Evolutionary conservation across 192 early-diverging fungal species (phyloP).

Genomic region (Phycomyces blakesleeanus): DNA sequence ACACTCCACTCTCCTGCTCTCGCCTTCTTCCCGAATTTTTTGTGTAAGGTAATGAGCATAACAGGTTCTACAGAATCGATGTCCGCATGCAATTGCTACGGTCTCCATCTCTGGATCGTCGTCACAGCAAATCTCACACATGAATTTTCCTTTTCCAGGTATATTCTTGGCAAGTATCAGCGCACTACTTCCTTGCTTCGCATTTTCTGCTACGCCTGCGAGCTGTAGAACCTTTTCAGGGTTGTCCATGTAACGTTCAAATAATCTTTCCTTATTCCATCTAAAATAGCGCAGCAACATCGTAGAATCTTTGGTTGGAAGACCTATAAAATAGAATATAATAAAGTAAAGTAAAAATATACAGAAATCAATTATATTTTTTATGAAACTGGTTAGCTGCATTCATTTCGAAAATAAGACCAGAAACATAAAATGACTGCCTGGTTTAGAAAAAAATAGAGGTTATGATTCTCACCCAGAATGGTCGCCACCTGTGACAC

Average conservation of each 20-base stretch:
- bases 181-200: not conserved
- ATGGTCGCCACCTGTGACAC: slow-evolving; percentile 70
- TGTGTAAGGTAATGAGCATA: slow-evolving; percentile 79
- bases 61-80: slow-evolving; percentile 87
- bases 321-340: slow-evolving; percentile 16
- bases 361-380: no score
- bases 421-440: no score
- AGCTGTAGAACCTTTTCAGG: slow-evolving; percentile 52
- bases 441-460: no score
- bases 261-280: slow-evolving; percentile 84
- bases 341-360: no score
- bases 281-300: slow-evolving; percentile 73
- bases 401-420: no score
- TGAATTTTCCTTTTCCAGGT: slow-evolving; percentile 44
- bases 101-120: slow-evolving; percentile 57
- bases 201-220: slow-evolving; percentile 63
- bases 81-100: slow-evolving; percentile 78
- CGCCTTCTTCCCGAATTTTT: slow-evolving; percentile 88
- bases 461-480: slow-evolving; percentile 48
- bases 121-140: slow-evolving; percentile 90
- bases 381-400: no score
- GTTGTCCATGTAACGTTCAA: slow-evolving; percentile 77
- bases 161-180: slow-evolving; percentile 34
- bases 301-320: slow-evolving; percentile 61
- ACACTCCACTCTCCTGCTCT: slow-evolving; percentile 85